phyloP scores from a whole-genome alignment of 2,329 filamentous ascomycete genomes.

The Epichloe aotearoae region DNA sequence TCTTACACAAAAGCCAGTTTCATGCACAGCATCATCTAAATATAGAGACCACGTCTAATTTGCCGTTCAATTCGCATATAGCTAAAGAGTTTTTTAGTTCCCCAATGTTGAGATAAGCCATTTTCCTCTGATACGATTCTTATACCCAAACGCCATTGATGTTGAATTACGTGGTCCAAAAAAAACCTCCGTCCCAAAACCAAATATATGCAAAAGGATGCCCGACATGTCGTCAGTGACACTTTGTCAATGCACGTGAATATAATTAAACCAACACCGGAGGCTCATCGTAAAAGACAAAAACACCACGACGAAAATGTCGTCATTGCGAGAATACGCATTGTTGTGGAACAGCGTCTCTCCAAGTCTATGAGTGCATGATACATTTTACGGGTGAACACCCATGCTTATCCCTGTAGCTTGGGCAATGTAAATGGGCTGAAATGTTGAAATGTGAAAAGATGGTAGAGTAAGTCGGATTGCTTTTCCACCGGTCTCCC shows the following conservation, averaged over 20 bases:
- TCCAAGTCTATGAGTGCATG: slow-evolving; percentile 1
- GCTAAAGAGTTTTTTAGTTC: neutral
- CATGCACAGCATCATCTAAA: too few species aligned
- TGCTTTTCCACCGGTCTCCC: neutral
- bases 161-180: slow-evolving; percentile 9
- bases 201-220: neutral
- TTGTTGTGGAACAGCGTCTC: neutral
- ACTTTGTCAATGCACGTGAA: too few species aligned
- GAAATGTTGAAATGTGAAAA: neutral
- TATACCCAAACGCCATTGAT: slow-evolving; percentile 8
- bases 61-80: neutral
- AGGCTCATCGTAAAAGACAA: neutral
- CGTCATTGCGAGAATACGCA: neutral
- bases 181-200: neutral
- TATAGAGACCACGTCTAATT: too few species aligned
- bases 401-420: neutral
- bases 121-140: slow-evolving; percentile 1
- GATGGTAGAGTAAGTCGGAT: neutral
- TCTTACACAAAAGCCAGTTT: too few species aligned
- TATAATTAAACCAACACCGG: neutral
- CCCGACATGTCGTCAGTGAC: too few species aligned
- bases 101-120: slow-evolving; percentile 13
- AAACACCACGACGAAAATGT: neutral
- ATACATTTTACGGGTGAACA: neutral
- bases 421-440: neutral